Conservation (phyloP, 75 land plant genomes). For the Picea glauca region DNA sequence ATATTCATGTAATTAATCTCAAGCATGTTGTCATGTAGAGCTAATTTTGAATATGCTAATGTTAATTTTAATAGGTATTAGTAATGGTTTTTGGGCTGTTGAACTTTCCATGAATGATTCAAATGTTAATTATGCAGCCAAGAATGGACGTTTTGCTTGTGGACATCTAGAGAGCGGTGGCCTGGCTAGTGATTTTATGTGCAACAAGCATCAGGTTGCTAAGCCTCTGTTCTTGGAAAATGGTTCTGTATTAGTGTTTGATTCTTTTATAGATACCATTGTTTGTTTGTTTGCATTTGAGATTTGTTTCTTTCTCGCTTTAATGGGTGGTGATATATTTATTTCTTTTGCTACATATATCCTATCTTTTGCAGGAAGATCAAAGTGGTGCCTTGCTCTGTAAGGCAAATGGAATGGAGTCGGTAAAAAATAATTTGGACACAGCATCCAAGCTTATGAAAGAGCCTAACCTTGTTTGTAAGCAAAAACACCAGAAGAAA, state of each 20-base stretch:
- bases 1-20: too few species aligned
- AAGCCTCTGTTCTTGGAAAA: background rate
- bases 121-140: background rate
- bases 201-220: background rate
- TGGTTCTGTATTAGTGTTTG: background rate
- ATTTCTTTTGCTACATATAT: background rate
- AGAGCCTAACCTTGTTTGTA: background rate
- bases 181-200: background rate
- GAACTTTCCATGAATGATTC: background rate
- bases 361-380: background rate
- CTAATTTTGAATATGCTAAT: too few species aligned
- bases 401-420: background rate
- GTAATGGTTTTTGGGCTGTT: background rate
- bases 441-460: background rate
- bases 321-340: background rate
- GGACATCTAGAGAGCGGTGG: background rate
- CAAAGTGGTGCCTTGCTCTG: background rate
- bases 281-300: background rate
- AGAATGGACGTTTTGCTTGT: too few species aligned
- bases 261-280: background rate
- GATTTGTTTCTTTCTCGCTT: background rate
- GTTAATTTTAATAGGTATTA: background rate
- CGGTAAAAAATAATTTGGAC: background rate
- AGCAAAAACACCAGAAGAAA: background rate
- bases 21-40: too few species aligned